A percentile compares a stretch with the other conserved stretches of the same genome.
Evolutionary conservation across 106 monocot genomes (phyloP).

Genomic region (Allium sativum): DNA sequence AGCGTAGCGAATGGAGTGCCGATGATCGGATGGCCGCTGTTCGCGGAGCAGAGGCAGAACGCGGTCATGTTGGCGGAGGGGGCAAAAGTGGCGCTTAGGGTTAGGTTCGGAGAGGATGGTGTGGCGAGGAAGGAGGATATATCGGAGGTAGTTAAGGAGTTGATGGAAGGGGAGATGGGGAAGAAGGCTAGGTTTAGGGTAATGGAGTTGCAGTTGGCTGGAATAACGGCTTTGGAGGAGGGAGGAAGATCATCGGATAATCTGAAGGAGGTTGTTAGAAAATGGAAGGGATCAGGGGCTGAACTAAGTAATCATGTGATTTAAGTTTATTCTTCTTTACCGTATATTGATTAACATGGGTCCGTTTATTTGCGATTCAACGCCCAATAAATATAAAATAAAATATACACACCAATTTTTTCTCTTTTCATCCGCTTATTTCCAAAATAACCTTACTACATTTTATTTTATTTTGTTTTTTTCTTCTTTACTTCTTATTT

Average conservation of each 20-base stretch:
- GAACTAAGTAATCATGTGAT: too few relatives aligned
- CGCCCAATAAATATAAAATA: too few relatives aligned
- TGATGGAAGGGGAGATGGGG: slow-evolving; percentile 30
- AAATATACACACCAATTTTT: too few relatives aligned
- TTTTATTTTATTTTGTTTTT: too few relatives aligned
- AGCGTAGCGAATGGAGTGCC: slow-evolving; percentile 30
- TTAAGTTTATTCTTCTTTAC: too few relatives aligned
- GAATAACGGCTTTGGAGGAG: slow-evolving; percentile 5
- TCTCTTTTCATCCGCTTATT: too few relatives aligned
- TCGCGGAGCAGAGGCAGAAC: slow-evolving; percentile 39
- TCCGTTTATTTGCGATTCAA: too few relatives aligned
- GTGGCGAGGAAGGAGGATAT: slow-evolving; percentile 14
- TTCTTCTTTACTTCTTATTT: too few relatives aligned
- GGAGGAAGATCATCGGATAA: slow-evolving; percentile 14
- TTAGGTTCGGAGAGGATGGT: slow-evolving; percentile 8
- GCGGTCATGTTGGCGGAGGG: slow-evolving; percentile 29
- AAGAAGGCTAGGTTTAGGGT: slow-evolving; percentile 16
- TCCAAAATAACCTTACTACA: too few relatives aligned
- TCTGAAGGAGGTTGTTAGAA: slow-evolving; percentile 8
- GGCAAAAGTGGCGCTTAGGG: slow-evolving; percentile 14
- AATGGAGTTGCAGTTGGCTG: slow-evolving; percentile 12
- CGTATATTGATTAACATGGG: too few relatives aligned
- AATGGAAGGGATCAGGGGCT: background rate
- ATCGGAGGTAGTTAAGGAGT: slow-evolving; percentile 17
- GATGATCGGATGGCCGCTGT: slow-evolving; percentile 42